phyloP scores from a whole-genome alignment of 441 rosid genomes.

The Corymbia calophylla region DNA sequence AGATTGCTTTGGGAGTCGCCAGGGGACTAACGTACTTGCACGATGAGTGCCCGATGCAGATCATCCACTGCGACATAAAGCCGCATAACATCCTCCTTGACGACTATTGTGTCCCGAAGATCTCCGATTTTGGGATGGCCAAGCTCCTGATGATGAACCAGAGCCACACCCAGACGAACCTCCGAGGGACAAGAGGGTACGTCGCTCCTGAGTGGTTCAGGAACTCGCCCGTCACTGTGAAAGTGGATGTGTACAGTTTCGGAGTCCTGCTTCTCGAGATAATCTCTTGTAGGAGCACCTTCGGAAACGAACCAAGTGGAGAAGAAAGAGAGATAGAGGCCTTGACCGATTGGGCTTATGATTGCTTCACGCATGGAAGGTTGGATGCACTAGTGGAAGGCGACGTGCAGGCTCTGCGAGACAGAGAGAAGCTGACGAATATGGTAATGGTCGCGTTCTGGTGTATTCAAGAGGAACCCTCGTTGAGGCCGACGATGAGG shows the following conservation, averaged over 20 bases:
- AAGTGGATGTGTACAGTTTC: conserved; percentile 27
- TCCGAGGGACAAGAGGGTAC: conserved; percentile 17
- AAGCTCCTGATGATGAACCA: conserved; percentile 8
- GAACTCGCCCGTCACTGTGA: conserved; percentile 9
- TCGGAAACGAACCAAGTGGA: not conserved
- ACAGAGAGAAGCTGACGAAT: conserved; percentile 5
- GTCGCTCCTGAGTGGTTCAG: conserved; percentile 27
- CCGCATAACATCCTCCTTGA: conserved; percentile 22
- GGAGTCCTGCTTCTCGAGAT: conserved; percentile 22
- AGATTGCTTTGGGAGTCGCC: conserved; percentile 2
- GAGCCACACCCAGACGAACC: not conserved
- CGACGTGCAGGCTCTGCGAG: conserved; percentile 9
- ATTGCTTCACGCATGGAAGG: not conserved
- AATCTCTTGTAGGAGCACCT: conserved; percentile 10
- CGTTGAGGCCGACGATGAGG: conserved; percentile 15
- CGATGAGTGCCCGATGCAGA: conserved; percentile 16
- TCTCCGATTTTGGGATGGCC: conserved; percentile 21
- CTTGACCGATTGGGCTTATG: conserved; percentile 7
- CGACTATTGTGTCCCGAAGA: not conserved
- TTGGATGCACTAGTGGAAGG: not conserved
- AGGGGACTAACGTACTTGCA: conserved; percentile 22
- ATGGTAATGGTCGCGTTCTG: conserved; percentile 5
- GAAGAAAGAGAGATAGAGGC: not conserved
- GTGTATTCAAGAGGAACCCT: conserved; percentile 17
- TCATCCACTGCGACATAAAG: conserved; percentile 20